Base-by-base conservation (phyloP, 176 grass and related monocot genomes). In the Oryza australiensis region DNA sequence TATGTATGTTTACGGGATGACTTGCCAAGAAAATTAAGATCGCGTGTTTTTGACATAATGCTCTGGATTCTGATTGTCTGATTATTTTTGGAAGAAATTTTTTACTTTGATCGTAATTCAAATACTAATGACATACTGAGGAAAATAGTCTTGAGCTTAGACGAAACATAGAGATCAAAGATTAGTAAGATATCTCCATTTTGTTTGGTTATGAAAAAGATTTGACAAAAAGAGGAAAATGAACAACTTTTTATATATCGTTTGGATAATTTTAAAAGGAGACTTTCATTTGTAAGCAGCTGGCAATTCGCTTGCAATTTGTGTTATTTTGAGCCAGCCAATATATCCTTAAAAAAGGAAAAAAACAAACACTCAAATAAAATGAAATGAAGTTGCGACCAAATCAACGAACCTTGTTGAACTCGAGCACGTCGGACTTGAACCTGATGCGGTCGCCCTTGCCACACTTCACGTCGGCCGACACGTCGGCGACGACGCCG, bases 391-490 rank as follows among this genome's bases (percentile, higher is more conserved):
- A 49, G 12, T 5, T 63, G 27, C 38, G 71, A 2, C 1, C 6
- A 43, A 64, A 59, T 9, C 23, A 12, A 15, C 72, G 37, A 64
- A 98, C 96, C 92, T 91, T 78, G 80, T 86, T 94, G 76, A 98
- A 98, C 48, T 95, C 73, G 78, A 98, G 87, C 15, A 95, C 86
- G 48, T 95, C 89, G 41, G 93, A 91, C 68, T 84, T 88, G 76
- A 86, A 79, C 51, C 92, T 90, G 72, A 88, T 84, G 20, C 90
- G 82, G 69, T 91, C 89, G 16, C 92, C 93, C 84, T 91, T 98
- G 75, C 90, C 90, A 79, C 87, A 98, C 84, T 83, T 91, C 33
- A 98, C 79, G 72, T 93, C 90, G 22, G 70, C 73, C 0, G 92
- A 73, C n/a, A 98, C 82, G 43, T 88, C 88, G 78, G 80, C 20